Base-by-base conservation (phyloP, 1,139 yeast genomes). In the Candida sp. region DNA sequence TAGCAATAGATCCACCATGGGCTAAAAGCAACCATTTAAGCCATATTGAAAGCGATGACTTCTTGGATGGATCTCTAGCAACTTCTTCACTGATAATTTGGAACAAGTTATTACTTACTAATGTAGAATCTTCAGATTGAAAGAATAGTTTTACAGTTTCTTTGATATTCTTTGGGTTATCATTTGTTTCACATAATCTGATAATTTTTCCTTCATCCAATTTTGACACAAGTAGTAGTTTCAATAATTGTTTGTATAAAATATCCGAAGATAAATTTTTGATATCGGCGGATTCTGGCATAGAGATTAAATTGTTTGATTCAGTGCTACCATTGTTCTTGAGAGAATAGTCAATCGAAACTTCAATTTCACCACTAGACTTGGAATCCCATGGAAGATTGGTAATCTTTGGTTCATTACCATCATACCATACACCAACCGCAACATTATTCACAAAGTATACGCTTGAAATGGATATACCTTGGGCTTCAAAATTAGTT, bases 21-120 rank as follows among this genome's bases (percentile, higher is more conserved):
- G 67, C 54, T 27, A 78, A 57, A 35, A 79, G 59, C 8, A 77
- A 46, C 76, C 78, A 75, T 54, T 75, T 75, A 46, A 79, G 61
- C 84, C 83, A 79, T 12, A 71, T 43, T 4, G 73, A 64, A 34
- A 69, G 55, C 4, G 62, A 52, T 5, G 62, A 49, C 34, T 62
- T 61, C 33, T 61, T 60, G 4, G 73, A 60, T 5, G 75, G 67
- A 39, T 64, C 65, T 8, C 53, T 56, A 1, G 73, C 60, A 2
- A 77, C 65, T 23, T 58, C 62, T 3, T 60, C 47, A 22, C 73
- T 56, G 15, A 78, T 53, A 12, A 62, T 55, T 4, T 56, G 57
- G 47, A 77, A 73, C 22, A 79, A 55, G 12, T 47, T 47, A 30
- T 55, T 51, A 25, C 67, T 56, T 9, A 53, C 44, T 11, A 54